A percentile compares a stretch with the other conserved stretches of the same genome.
These are phyloP conservation scores for Tetrahymena malaccensis DNA, from an alignment of 73 alveolate genomes.

Conservation along the genomic window DNA sequence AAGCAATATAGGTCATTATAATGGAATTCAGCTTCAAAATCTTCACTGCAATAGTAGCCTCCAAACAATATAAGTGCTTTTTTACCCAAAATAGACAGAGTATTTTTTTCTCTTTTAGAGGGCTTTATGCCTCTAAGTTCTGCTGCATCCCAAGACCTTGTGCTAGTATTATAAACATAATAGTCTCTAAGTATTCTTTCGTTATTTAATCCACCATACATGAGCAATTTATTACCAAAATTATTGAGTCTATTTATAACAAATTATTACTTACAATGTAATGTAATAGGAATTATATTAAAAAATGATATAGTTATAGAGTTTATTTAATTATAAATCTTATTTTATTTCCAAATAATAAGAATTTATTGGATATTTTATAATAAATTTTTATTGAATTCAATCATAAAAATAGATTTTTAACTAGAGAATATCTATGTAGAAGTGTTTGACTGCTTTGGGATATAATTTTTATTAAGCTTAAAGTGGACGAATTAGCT, in stretches of 20 bases:
- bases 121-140: conserved; percentile 43
- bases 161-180: conserved; percentile 39
- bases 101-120: conserved; percentile 40
- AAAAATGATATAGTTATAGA: background rate
- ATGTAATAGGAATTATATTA: background rate
- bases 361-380: background rate
- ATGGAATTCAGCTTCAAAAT: conserved; percentile 19
- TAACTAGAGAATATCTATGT: too few relatives aligned
- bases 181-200: conserved; percentile 35
- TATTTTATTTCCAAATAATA: background rate
- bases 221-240: conserved; percentile 32
- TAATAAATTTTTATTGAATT: background rate
- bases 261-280: background rate
- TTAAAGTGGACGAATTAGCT: too few relatives aligned
- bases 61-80: conserved; percentile 22
- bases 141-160: conserved; percentile 25
- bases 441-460: too few relatives aligned
- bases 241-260: conserved; percentile 8
- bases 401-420: too few relatives aligned
- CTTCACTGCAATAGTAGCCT: conserved; percentile 32
- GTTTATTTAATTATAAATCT: too few relatives aligned
- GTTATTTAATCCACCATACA: conserved; percentile 46
- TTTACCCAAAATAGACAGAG: conserved; percentile 8
- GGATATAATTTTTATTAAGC: too few relatives aligned
- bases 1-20: conserved; percentile 43